Conservation (phyloP, 805 yeast species). For the Lipomyces yamadae region DNA sequence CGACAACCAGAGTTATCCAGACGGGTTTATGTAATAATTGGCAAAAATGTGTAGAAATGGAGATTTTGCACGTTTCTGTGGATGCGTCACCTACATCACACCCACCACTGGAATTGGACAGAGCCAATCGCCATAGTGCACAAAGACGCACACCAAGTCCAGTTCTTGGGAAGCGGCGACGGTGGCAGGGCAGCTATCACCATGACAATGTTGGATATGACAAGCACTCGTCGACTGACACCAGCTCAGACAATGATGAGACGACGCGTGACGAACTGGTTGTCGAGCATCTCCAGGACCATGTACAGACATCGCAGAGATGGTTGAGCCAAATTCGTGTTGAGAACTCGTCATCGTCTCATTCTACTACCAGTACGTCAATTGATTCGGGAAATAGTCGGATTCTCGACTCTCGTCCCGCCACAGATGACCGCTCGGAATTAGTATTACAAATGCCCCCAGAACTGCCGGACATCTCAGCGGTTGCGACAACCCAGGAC, state of each 20-base stretch:
- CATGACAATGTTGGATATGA: not conserved
- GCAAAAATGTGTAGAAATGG: not conserved
- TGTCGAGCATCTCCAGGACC: not conserved
- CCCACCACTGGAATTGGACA: not conserved
- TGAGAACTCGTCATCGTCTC: not conserved
- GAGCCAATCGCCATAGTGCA: not conserved
- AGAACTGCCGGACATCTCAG: not conserved
- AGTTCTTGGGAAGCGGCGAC: not conserved
- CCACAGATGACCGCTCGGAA: not conserved
- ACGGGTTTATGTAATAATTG: not conserved
- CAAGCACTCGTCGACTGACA: not conserved
- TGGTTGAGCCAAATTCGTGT: not conserved
- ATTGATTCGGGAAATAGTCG: not conserved
- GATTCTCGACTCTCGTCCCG: too few species aligned
- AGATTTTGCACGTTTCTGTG: not conserved
- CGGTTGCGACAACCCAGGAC: slow-evolving; percentile 8
- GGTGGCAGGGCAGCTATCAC: not conserved
- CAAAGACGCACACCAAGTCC: not conserved
- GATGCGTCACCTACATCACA: not conserved
- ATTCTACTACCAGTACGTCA: not conserved
- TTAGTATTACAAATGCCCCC: not conserved
- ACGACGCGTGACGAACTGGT: not conserved
- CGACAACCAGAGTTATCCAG: not conserved
- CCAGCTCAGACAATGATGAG: not conserved
- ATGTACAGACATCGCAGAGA: not conserved